Conservation (phyloP, 345 rosid genomes). For the Lumnitzera racemosa region DNA sequence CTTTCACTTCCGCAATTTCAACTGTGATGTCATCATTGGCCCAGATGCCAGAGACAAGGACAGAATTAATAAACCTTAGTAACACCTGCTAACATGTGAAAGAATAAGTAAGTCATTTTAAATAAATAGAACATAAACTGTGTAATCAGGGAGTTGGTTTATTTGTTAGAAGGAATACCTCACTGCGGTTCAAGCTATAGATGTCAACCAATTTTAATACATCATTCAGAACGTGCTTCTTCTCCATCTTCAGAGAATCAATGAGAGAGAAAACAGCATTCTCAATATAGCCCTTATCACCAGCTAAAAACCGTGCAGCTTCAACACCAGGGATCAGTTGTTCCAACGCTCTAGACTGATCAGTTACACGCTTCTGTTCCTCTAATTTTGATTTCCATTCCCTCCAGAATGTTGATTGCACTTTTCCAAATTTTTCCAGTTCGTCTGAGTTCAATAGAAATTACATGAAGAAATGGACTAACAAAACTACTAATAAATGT, state of each 20-base stretch:
- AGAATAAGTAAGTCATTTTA: not conserved
- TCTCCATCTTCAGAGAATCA: slow-evolving; percentile 66
- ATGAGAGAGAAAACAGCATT: slow-evolving; percentile 45
- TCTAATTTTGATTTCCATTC: slow-evolving; percentile 94
- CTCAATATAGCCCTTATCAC: slow-evolving; percentile 59
- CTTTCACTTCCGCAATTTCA: slow-evolving; percentile 60
- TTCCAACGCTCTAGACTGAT: slow-evolving; percentile 72
- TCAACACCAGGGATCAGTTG: slow-evolving; percentile 84
- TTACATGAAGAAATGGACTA: not conserved
- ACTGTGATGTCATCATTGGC: slow-evolving; percentile 64
- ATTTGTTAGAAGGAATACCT: slow-evolving; percentile 39
- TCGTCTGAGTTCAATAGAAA: slow-evolving; percentile 47
- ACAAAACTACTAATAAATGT: not conserved
- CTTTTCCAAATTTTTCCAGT: slow-evolving; percentile 64
- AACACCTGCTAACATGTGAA: slow-evolving; percentile 41
- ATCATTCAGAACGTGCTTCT: slow-evolving; percentile 64
- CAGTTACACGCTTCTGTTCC: slow-evolving; percentile 67
- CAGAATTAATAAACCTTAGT: slow-evolving; percentile 46
- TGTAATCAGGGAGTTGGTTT: not conserved
- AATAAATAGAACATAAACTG: not conserved
- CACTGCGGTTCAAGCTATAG: slow-evolving; percentile 50
- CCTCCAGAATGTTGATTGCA: slow-evolving; percentile 87
- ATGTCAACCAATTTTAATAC: slow-evolving; percentile 52
- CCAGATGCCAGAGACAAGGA: slow-evolving; percentile 77
- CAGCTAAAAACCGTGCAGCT: slow-evolving; percentile 70